phyloP scores from a whole-genome alignment of 108 stramenopile species.

The Hondaea fermentalgiana region DNA sequence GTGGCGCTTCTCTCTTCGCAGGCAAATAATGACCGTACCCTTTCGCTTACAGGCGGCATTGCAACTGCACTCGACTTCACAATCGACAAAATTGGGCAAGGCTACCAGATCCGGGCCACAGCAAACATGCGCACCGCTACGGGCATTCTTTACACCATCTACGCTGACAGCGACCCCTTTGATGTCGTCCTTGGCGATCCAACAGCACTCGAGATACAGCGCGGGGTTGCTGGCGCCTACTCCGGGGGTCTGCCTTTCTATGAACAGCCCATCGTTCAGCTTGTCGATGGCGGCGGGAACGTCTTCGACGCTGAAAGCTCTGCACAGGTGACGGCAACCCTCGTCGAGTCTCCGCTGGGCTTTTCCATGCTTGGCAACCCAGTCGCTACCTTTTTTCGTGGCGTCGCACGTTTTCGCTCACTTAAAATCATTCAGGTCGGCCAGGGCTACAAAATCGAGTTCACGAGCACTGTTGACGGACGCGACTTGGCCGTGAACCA shows the following conservation, averaged over 20 bases:
- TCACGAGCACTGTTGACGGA: neutral
- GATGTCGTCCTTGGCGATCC: neutral
- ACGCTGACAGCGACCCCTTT: neutral
- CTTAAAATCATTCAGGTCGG: neutral
- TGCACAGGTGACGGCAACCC: neutral
- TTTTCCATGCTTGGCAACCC: neutral
- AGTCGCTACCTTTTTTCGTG: neutral
- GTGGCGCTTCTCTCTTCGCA: neutral
- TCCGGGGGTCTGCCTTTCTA: neutral
- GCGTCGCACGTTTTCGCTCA: neutral
- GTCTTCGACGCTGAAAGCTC: neutral
- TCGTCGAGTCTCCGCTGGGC: neutral
- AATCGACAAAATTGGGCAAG: neutral
- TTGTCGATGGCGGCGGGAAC: conserved; percentile 16
- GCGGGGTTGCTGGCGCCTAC: neutral
- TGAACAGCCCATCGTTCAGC: neutral
- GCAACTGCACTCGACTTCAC: neutral
- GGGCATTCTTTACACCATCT: neutral
- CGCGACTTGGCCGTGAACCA: neutral
- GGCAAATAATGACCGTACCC: neutral
- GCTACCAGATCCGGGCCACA: neutral
- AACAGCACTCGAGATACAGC: neutral
- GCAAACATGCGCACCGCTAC: neutral
- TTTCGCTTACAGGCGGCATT: neutral
- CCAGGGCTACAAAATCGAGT: neutral